Conservation (phyloP, 805 yeast species). For the Kodamaea hsintzibuensis region DNA sequence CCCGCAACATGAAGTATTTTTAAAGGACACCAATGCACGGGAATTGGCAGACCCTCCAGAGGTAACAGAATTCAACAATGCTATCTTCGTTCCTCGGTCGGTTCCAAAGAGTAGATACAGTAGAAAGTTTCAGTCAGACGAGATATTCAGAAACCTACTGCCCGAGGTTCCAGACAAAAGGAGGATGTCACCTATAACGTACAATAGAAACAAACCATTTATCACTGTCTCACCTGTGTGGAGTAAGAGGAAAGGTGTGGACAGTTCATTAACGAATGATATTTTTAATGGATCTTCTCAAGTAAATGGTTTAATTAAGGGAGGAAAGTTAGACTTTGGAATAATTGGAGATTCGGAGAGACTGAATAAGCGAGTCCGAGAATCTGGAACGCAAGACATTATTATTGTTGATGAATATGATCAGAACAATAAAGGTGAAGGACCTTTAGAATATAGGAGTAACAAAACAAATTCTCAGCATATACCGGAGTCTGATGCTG, state of each 20-base stretch:
- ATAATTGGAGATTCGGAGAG: background rate
- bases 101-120: conserved; percentile 5
- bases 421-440: no score
- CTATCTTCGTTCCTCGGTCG: conserved; percentile 7
- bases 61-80: conserved; percentile 5
- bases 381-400: background rate
- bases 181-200: background rate
- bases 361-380: background rate
- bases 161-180: background rate
- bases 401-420: background rate
- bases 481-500: no score
- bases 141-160: conserved; percentile 1
- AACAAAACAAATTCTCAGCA: no score
- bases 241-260: background rate
- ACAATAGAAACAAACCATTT: background rate
- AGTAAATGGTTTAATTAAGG: background rate
- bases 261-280: no score
- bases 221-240: background rate
- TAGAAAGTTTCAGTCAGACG: conserved; percentile 4
- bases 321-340: background rate
- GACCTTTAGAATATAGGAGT: no score
- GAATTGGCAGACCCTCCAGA: background rate
- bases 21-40: background rate
- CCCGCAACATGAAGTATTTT: background rate
- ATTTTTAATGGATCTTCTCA: no score